Evolutionary conservation across 2,329 filamentous ascomycete species (phyloP).

Genomic region (Stagonosporopsis cucurbitacearum): DNA sequence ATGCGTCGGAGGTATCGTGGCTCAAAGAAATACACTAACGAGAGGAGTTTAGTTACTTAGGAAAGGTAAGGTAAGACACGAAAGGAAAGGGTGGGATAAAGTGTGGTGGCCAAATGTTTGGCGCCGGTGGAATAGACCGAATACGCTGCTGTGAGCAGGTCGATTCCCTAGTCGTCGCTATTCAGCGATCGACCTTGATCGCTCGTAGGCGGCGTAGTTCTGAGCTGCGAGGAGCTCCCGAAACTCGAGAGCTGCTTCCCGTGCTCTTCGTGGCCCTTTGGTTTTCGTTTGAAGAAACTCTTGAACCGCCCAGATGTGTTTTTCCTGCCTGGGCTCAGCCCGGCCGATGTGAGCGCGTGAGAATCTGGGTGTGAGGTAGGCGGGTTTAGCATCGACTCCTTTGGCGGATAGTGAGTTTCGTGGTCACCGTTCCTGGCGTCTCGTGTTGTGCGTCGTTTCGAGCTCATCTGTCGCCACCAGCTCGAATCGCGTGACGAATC

Average conservation of each 20-base stretch:
- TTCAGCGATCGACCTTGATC: conserved; percentile 44
- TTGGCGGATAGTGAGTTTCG: conserved; percentile 32
- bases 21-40: conserved; percentile 11
- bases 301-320: conserved; percentile 45
- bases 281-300: conserved; percentile 47
- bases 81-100: background rate
- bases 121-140: background rate
- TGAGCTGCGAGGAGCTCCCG: conserved; percentile 44
- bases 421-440: conserved; percentile 41
- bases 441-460: conserved; percentile 33
- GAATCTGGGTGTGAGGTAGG: conserved; percentile 25
- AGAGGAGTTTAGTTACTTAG: conserved; percentile 7
- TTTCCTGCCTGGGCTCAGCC: conserved; percentile 34
- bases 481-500: conserved; percentile 41
- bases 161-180: conserved; percentile 41
- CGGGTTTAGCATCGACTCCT: conserved; percentile 35
- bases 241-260: conserved; percentile 46
- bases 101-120: background rate
- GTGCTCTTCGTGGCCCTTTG: conserved; percentile 35
- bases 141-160: background rate
- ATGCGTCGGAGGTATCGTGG: conserved; percentile 22
- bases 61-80: background rate
- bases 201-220: conserved; percentile 43
- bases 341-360: conserved; percentile 21
- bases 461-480: conserved; percentile 48